Evolutionary conservation across 441 rosid species (phyloP).

Genomic region (Theobroma grandiflorum): DNA sequence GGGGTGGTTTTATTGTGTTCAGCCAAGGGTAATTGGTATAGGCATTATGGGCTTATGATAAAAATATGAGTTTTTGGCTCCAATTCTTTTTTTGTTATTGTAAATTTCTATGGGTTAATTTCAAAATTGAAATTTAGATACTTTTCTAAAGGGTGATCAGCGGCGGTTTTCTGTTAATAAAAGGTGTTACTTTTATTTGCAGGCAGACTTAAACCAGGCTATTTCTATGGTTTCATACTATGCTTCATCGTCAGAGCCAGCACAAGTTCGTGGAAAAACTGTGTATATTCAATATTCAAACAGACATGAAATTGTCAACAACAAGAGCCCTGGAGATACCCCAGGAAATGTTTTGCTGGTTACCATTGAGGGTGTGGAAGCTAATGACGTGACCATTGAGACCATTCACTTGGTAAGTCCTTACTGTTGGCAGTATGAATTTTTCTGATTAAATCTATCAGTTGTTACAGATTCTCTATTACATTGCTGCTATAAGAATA

Average conservation of each 20-base stretch:
- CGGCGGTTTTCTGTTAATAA: conserved; percentile 13
- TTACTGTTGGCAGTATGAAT: conserved; percentile 10
- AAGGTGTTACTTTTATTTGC: conserved; percentile 33
- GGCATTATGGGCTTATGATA: too few relatives aligned
- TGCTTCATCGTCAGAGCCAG: conserved; percentile 97
- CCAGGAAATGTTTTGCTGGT: conserved; percentile 98
- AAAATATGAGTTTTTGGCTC: background rate
- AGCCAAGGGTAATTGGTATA: background rate
- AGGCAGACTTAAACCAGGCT: conserved; percentile 95
- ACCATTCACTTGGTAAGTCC: conserved; percentile 90
- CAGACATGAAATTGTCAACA: conserved; percentile 96
- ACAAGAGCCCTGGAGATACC: conserved; percentile 98
- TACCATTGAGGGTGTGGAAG: conserved; percentile 95
- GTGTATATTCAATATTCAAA: conserved; percentile 97
- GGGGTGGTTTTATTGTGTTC: conserved; percentile 4
- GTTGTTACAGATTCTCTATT: background rate
- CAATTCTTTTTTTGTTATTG: background rate
- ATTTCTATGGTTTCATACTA: conserved; percentile 98
- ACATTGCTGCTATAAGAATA: background rate
- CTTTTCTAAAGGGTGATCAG: background rate
- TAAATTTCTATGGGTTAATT: background rate
- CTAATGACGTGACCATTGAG: conserved; percentile 96
- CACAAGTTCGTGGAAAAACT: conserved; percentile 97
- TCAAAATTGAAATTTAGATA: background rate
- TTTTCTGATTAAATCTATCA: background rate